These are phyloP conservation scores for Berkeleyomyces rouxiae DNA, from an alignment of 2,329 filamentous ascomycete genomes.

Conservation along the genomic window DNA sequence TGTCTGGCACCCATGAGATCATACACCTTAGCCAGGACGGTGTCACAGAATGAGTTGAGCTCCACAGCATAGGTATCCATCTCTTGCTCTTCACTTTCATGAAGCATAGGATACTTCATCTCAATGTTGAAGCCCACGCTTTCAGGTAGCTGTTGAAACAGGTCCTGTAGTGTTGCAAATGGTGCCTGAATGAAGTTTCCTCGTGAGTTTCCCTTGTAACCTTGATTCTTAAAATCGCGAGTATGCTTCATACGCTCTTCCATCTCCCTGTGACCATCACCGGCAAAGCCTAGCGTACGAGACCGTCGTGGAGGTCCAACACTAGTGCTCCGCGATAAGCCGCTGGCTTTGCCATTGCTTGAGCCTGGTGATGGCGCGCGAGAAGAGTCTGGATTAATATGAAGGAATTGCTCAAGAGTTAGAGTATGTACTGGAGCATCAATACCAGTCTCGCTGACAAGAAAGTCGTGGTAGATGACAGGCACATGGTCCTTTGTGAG, in stretches of 20 bases:
- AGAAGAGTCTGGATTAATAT: constrained; percentile 48
- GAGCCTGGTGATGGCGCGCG: constrained; percentile 6
- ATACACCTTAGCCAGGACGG: constrained; percentile 77
- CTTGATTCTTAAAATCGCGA: constrained; percentile 81
- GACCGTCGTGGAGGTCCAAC: constrained; percentile 29
- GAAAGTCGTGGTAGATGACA: constrained; percentile 95
- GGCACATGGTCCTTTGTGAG: constrained; percentile 97
- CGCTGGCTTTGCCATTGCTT: neutral
- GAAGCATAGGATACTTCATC: constrained; percentile 97
- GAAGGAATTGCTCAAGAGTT: constrained; percentile 87
- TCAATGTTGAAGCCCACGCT: constrained; percentile 94
- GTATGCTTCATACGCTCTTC: constrained; percentile 94
- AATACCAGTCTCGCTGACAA: constrained; percentile 93
- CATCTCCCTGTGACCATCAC: constrained; percentile 25
- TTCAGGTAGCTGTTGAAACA: constrained; percentile 71
- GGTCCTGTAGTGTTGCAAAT: constrained; percentile 86
- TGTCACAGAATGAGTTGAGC: constrained; percentile 92
- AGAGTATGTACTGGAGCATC: constrained; percentile 92
- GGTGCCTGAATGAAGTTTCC: constrained; percentile 91
- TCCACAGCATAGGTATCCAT: constrained; percentile 96
- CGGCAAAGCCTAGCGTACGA: constrained; percentile 37
- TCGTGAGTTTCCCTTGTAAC: constrained; percentile 88
- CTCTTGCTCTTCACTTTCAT: constrained; percentile 84
- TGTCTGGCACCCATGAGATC: constrained; percentile 68
- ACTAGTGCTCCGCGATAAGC: constrained; percentile 23